Evolutionary conservation across 345 rosid genomes (phyloP), one percentile per base, ranked within the genome.

Genomic region (Pseudoturritis turrita): DNA sequence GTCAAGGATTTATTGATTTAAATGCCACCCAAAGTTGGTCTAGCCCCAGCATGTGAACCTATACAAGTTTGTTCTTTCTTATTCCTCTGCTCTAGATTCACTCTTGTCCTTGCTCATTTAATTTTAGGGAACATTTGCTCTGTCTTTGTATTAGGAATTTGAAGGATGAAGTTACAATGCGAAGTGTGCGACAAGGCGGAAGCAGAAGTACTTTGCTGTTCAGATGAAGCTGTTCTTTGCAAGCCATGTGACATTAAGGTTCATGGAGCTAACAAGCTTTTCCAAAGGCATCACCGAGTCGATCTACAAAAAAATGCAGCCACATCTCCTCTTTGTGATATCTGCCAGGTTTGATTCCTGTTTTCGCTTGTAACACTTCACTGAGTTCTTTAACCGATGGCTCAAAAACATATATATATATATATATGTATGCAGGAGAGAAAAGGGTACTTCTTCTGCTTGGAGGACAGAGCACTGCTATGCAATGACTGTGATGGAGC

Each of bases 151-250:
- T 46, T 5, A 10, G 8, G 0, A 23, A 23, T 23, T 54, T 44
- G 26, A 53, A 53, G 19, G 66, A 81, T 78, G 80, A 78, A 53
- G 80, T 75, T 78, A 62, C 81, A 67, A 40, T 78, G 80, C 14
- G 81, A 78, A 62, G 80, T 69, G 13, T 81, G 81, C n/a, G 81
- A 81, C 17, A 72, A 56, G 43, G 80, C 78, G 10, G 84, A 78
- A 74, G 84, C 81, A n/a, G 66, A 71, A 79, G 75, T 81, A 44
- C 57, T 78, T 4, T 81, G 84, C 39, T 81, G 78, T 49, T 77
- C 84, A 11, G 81, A 81, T 64, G 80, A 81, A 72, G 80, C 78
- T 46, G 81, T 69, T 54, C 80, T 81, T 66, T 81, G 84, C 26
- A 78, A 68, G 70, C 74, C 69, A n/a, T 81, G 81, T 47, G 84